Base-by-base conservation (phyloP, 2,329 filamentous ascomycete genomes). In the Neoarthrinium moseri region DNA sequence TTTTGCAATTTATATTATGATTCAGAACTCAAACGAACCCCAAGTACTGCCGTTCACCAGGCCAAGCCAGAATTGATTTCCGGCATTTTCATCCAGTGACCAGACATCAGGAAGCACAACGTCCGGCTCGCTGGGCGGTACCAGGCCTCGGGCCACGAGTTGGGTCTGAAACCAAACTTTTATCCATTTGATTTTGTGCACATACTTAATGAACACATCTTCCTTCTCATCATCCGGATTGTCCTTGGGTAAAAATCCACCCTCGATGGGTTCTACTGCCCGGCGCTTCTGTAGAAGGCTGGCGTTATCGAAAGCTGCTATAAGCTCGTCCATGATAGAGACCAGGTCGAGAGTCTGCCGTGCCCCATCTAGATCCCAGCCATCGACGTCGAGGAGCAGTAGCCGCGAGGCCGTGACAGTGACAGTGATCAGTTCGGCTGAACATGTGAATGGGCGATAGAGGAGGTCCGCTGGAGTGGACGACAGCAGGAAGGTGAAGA, bases 121-220 rank as follows among this genome's bases (percentile, higher is more conserved):
- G 18, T 21, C 35, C 4, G 10, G n/a, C n/a, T 27, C 18, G 8
- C 48, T 34, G 11, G 39, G 46, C 15, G 50, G 46, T 2, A 33
- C 37, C 15, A 38, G 6, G 10, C 33, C 22, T 6, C 21, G 29
- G 7, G 21, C 35, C 11, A 20, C 46, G 4, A 60, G 29, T 30
- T 57, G 56, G 3, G 56, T 49, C 33, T 62, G 57, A 43, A 59
- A 63, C 62, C 65, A 68, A 7, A 46, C 51, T 43, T 59, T 62
- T n/a, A 67, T 52, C 53, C 53, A 61, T 4, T 50, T 38, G 12
- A 60, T 57, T 47, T 62, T 55, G 20, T 30, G 47, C 26, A 46
- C 44, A 27, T 53, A 56, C 37, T 49, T 48, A 18, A 35, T 37
- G 37, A 54, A 54, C 8, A 45, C 43, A 37, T 55, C 57, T 3